A percentile compares a stretch with the other conserved stretches of the same genome.
These are phyloP conservation scores for Brassica napus DNA, from an alignment of 345 rosid genomes.

Conservation along the genomic window DNA sequence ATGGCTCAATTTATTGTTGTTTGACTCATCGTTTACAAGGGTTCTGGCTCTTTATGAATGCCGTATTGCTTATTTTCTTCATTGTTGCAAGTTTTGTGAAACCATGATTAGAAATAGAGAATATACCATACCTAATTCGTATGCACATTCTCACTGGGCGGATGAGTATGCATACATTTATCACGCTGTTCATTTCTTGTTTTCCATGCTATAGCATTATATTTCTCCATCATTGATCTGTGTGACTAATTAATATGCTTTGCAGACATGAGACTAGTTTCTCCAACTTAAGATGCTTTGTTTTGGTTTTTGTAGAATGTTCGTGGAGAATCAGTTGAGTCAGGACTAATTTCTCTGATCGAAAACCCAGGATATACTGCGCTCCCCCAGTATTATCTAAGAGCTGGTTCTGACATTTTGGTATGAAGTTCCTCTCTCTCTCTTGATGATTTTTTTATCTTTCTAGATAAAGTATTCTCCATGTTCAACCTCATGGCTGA, in stretches of 20 bases:
- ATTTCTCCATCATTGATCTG: conserved; percentile 13
- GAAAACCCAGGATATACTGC: conserved; percentile 68
- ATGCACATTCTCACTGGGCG: neutral
- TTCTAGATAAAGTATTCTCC: conserved; percentile 1
- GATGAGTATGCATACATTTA: conserved; percentile 16
- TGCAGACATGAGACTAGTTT: neutral
- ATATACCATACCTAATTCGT: neutral
- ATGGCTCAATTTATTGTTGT: neutral
- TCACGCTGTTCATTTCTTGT: conserved; percentile 2
- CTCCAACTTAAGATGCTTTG: conserved; percentile 18
- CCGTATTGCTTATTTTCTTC: neutral
- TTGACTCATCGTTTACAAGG: neutral
- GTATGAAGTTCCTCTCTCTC: conserved; percentile 47
- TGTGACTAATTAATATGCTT: neutral
- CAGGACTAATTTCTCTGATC: conserved; percentile 57
- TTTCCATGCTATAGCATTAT: conserved; percentile 4
- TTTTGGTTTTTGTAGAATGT: conserved; percentile 55
- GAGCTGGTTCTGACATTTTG: conserved; percentile 85
- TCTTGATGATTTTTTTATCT: neutral
- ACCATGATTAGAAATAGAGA: conserved; percentile 5
- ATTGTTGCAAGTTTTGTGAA: neutral
- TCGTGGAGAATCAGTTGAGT: conserved; percentile 64
- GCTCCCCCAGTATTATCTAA: conserved; percentile 67
- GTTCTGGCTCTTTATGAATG: conserved; percentile 1
- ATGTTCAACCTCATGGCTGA: conserved; percentile 21